phyloP scores from a whole-genome alignment of 331 rosid genomes.

The Malus hybrid region DNA sequence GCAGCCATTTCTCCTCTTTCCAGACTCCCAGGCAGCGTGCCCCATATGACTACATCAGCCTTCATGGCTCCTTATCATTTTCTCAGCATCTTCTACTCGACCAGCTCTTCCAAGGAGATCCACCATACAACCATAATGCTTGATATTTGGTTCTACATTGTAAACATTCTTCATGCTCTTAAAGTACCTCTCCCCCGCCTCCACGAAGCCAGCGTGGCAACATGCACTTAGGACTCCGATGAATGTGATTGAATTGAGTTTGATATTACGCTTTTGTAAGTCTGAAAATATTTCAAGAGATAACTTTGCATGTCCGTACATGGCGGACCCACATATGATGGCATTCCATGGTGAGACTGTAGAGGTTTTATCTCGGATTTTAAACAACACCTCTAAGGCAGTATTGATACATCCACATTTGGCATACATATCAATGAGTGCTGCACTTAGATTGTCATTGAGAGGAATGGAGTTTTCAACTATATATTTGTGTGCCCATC shows the following conservation, averaged over 20 bases:
- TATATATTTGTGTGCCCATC: slow-evolving; percentile 59
- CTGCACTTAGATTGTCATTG: slow-evolving; percentile 70
- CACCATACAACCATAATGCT: slow-evolving; percentile 90
- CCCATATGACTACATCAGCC: slow-evolving; percentile 85
- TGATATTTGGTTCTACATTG: slow-evolving; percentile 68
- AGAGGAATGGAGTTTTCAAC: slow-evolving; percentile 46
- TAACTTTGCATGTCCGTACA: slow-evolving; percentile 63
- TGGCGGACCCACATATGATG: slow-evolving; percentile 74
- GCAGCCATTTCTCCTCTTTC: slow-evolving; percentile 78
- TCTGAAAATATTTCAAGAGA: slow-evolving; percentile 62
- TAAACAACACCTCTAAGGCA: slow-evolving; percentile 56
- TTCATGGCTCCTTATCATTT: slow-evolving; percentile 43
- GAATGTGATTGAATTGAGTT: slow-evolving; percentile 74
- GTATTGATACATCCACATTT: slow-evolving; percentile 72
- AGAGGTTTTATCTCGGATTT: slow-evolving; percentile 37
- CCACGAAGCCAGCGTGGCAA: slow-evolving; percentile 83
- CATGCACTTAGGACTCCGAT: slow-evolving; percentile 82
- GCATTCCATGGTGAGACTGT: slow-evolving; percentile 91
- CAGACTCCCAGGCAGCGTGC: slow-evolving; percentile 69
- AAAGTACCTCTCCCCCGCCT: slow-evolving; percentile 58
- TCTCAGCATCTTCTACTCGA: slow-evolving; percentile 69
- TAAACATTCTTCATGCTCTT: slow-evolving; percentile 59
- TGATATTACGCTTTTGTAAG: slow-evolving; percentile 43
- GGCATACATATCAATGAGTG: slow-evolving; percentile 83
- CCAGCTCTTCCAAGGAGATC: slow-evolving; percentile 94